These are phyloP conservation scores for Senecio squalidus DNA, from an alignment of 140 eudicot species.

Conservation along the genomic window DNA sequence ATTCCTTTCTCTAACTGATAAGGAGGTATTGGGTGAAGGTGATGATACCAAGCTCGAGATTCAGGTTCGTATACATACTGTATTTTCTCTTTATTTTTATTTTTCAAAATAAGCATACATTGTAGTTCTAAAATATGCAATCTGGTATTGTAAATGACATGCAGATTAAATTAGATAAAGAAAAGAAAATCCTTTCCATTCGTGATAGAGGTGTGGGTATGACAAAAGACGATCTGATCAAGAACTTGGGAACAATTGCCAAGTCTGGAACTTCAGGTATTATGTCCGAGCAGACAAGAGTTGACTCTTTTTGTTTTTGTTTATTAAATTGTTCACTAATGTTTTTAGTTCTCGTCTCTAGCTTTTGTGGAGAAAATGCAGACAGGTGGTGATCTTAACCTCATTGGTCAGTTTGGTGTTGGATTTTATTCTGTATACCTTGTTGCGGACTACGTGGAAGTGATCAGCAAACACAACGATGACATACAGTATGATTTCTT, in stretches of 20 bases:
- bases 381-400: constrained; percentile 94
- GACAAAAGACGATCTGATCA: constrained; percentile 96
- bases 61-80: constrained; percentile 50
- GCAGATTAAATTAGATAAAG: constrained; percentile 91
- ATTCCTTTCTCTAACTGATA: constrained; percentile 92
- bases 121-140: neutral
- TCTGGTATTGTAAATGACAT: constrained; percentile 13
- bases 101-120: neutral
- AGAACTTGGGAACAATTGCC: constrained; percentile 95
- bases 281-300: neutral
- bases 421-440: constrained; percentile 98
- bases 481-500: constrained; percentile 75
- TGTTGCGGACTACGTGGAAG: constrained; percentile 98
- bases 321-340: neutral
- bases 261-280: constrained; percentile 99
- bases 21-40: constrained; percentile 85
- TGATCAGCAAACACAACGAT: constrained; percentile 97
- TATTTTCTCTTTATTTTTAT: neutral
- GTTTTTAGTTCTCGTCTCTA: constrained; percentile 24
- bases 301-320: neutral
- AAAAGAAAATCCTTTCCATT: constrained; percentile 79
- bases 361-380: constrained; percentile 99
- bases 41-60: constrained; percentile 90
- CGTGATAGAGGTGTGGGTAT: constrained; percentile 98
- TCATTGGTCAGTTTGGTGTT: constrained; percentile 98